These are phyloP conservation scores for Phialocephala subalpina DNA, from an alignment of 2,329 filamentous ascomycete species.

Conservation along the genomic window DNA sequence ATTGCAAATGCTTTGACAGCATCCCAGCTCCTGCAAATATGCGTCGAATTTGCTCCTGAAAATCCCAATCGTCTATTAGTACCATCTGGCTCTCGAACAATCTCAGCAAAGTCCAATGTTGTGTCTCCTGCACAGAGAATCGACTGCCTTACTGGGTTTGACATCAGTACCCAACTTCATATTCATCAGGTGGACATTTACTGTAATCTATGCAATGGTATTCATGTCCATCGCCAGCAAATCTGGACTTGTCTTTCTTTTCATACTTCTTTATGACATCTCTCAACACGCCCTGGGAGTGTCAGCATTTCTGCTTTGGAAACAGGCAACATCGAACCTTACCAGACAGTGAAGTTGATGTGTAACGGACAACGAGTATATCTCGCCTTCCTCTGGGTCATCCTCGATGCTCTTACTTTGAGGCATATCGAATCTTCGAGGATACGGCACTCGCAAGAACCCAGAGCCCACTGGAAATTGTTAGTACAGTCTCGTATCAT, in stretches of 20 bases:
- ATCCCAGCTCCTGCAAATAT: conserved; percentile 43
- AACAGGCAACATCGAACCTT: background rate
- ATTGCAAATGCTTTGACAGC: conserved; percentile 37
- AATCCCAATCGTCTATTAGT: conserved; percentile 35
- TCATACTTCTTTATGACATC: conserved; percentile 43
- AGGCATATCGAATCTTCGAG: conserved; percentile 40
- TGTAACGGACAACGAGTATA: conserved; percentile 41
- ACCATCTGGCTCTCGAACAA: conserved; percentile 35
- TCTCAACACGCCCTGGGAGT: conserved; percentile 36
- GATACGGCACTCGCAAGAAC: conserved; percentile 40
- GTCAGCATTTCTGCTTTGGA: background rate
- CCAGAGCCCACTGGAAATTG: conserved; percentile 38
- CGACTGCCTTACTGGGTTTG: conserved; percentile 35
- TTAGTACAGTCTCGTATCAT: conserved; percentile 2
- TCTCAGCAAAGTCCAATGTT: conserved; percentile 40
- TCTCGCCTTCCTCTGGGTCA: conserved; percentile 37
- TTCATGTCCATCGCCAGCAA: conserved; percentile 41
- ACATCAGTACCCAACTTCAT: background rate
- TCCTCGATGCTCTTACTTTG: conserved; percentile 35
- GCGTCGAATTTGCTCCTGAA: conserved; percentile 38
- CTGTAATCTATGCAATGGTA: conserved; percentile 44
- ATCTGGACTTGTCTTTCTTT: conserved; percentile 38
- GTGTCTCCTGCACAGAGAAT: conserved; percentile 43
- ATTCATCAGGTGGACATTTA: conserved; percentile 19
- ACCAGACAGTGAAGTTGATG: conserved; percentile 43